Base-by-base conservation (phyloP, 441 rosid genomes). In the Brassica hybrid region DNA sequence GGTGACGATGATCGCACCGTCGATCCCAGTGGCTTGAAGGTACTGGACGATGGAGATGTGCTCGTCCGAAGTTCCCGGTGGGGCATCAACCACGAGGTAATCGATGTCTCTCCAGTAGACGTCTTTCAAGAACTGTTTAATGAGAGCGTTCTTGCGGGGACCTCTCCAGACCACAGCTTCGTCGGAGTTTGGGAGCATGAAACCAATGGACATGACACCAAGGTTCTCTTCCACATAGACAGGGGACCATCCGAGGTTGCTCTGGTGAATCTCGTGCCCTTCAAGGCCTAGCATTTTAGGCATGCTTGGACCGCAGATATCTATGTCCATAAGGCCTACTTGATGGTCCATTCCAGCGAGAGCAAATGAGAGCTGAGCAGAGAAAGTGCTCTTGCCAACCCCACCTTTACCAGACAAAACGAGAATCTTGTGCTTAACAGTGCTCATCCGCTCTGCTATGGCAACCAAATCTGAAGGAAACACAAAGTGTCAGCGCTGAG, bases 201-300 rank as follows among this genome's bases (percentile, higher is more conserved):
- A 91, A 17, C 97, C 99, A 8, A 95, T 87, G 3, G 98, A 93
- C 99, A 95, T 93, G 61, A 95, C 99, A 74, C 98, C 98, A 10
- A 95, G 97, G 78, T 91, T 95, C 61, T 97, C 93, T 83, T 93
- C 97, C 7, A 95, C 93, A 63, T 95, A 95, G 19, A 93, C 91
- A 10, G 99, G 99, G n/a, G 98, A 93, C 99, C 99, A 95, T 50
- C 99, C 99, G 17, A 93, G 93, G 84, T 90, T 95, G 86, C 99
- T 95, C 85, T 90, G 94, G 87, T 93, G 94, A 79, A 95, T 91
- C 63, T 89, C 96, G 84, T 90, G 92, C 69, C 99, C 98, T 83
- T 95, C 97, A 13, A 95, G 90, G 21, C 94, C 94, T 50, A 93
- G 89, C 99, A 95, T 95, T 83, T 93, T 95, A 0, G 99, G 99